Base-by-base conservation (phyloP, 805 yeast species). In the Lachancea thermotolerans region DNA sequence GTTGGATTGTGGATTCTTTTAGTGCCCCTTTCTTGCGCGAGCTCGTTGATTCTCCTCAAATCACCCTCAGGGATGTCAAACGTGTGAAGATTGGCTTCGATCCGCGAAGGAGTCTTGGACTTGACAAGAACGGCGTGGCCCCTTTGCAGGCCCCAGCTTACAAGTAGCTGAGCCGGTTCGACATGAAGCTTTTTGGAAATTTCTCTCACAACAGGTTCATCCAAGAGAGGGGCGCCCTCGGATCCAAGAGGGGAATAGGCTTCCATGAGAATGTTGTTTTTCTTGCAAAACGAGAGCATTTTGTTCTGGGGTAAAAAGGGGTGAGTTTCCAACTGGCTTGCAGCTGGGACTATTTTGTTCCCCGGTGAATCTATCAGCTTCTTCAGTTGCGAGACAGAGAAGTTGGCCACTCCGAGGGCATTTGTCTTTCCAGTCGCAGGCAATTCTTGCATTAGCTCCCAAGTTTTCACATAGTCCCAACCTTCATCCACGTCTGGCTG, bases 221-320 rank as follows among this genome's bases (percentile, higher is more conserved):
- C 58, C 47, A 78, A 62, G 12, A 78, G 52, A 11, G 84, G 81
- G 9, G 81, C 73, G 46, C 72, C 75, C 6, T 68, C 64, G 28
- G 82, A 73, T 8, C 89, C 91, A 53, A 86, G 70, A 21, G 95
- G 93, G 28, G 87, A 80, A 66, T 85, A 87, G 9, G 95, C 95
- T 61, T 82, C 82, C 44, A 82, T 62, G 30, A 70, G 60, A 48
- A 82, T 80, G 49, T 71, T 77, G 49, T 83, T 69, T 30, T 64
- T 58, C 44, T 70, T 66, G 62, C 79, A 72, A 64, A 59, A 82
- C 31, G 75, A 72, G 37, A 74, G 56, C 52, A 85, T 68, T 51
- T 79, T 79, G 8, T 63, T 67, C 62, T 85, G 90, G 38, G 85
- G 85, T 47, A 82, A 70, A 50, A 73, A 73, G 39, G 90, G 88